Base-by-base conservation (phyloP, 1,284 basidiomycete species). In the Tylopilus sp. region DNA sequence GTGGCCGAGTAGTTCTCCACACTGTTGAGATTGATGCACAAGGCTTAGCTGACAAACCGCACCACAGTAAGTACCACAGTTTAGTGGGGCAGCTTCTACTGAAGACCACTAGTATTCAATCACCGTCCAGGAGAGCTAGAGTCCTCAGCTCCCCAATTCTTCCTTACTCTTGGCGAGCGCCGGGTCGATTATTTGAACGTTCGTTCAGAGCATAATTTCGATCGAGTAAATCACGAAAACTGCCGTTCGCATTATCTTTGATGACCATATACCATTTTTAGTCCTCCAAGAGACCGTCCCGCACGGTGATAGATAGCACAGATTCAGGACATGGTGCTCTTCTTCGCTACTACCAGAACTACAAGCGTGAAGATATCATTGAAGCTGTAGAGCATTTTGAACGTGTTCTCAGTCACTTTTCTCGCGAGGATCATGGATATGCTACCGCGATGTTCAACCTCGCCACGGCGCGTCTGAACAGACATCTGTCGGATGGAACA, bases 361-460 rank as follows among this genome's bases (percentile, higher is more conserved):
- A 47, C 44, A 47, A n/a, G 22, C 7, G 12, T 7, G 44, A 47
- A 47, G 44, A 47, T 22, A 47, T 47, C 1, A 12, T 12, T 3
- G 44, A 22, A 47, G 8, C 44, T n/a, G 22, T 47, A 22, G 22
- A 47, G 22, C 22, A n/a, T 47, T 47, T 47, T 8, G 6, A 47
- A n/a, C 6, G 18, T 12, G 18, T 19, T 47, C 44, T 47, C 22
- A 6, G 7, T 3, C 7, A 12, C 8, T 5, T 47, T 12, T 22
- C 22, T 22, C 44, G 19, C 18, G 6, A 47, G 18, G 44, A 47
- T n/a, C 22, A 8, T 47, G 8, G 6, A 9, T 47, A 47, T 24
- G 44, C 60, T 2, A 55, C 51, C 3, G 64, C 52, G 6, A 52
- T 74, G 1, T 62, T 36, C 26, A 74, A 74, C 58, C 47, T 72